These are phyloP conservation scores for Wickerhamiella sergipiensis DNA, from an alignment of 805 yeast species.

Conservation along the genomic window DNA sequence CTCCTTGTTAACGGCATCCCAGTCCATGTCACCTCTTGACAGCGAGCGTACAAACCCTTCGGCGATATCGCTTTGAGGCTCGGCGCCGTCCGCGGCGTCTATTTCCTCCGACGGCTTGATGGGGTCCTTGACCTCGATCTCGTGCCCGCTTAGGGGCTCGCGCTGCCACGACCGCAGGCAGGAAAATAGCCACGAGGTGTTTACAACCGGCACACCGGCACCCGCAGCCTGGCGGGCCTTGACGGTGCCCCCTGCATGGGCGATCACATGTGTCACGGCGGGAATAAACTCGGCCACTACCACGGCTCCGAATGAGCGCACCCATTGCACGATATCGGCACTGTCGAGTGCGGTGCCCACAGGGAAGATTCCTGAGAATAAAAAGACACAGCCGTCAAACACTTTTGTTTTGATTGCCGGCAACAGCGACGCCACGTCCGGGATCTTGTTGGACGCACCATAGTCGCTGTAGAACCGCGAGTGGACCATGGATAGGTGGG, in stretches of 20 bases:
- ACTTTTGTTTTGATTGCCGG: slow-evolving; percentile 61
- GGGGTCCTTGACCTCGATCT: slow-evolving; percentile 38
- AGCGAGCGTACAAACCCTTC: slow-evolving; percentile 24
- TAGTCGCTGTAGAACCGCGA: slow-evolving; percentile 44
- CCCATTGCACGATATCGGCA: slow-evolving; percentile 88
- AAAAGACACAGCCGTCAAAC: slow-evolving; percentile 51
- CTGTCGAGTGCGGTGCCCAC: slow-evolving; percentile 55
- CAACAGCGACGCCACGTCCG: slow-evolving; percentile 27
- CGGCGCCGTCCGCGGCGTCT: slow-evolving; percentile 29
- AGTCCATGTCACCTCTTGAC: slow-evolving; percentile 28
- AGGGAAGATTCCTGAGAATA: slow-evolving; percentile 85
- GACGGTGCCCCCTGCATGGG: slow-evolving; percentile 65
- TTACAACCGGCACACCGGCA: slow-evolving; percentile 59
- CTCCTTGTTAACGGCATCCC: slow-evolving; percentile 40
- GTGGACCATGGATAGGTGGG: slow-evolving; percentile 53
- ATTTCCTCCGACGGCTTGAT: slow-evolving; percentile 21
- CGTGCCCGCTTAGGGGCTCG: slow-evolving; percentile 47
- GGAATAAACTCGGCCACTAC: slow-evolving; percentile 60
- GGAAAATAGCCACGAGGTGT: slow-evolving; percentile 84
- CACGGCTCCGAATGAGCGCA: slow-evolving; percentile 77
- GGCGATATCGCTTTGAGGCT: slow-evolving; percentile 33
- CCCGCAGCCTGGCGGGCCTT: slow-evolving; percentile 71
- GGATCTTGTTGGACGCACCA: slow-evolving; percentile 20
- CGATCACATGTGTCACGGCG: slow-evolving; percentile 77
- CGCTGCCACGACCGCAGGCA: slow-evolving; percentile 70